phyloP scores from a whole-genome alignment of 192 early-diverging fungal genomes.

The Mortierella antarctica region DNA sequence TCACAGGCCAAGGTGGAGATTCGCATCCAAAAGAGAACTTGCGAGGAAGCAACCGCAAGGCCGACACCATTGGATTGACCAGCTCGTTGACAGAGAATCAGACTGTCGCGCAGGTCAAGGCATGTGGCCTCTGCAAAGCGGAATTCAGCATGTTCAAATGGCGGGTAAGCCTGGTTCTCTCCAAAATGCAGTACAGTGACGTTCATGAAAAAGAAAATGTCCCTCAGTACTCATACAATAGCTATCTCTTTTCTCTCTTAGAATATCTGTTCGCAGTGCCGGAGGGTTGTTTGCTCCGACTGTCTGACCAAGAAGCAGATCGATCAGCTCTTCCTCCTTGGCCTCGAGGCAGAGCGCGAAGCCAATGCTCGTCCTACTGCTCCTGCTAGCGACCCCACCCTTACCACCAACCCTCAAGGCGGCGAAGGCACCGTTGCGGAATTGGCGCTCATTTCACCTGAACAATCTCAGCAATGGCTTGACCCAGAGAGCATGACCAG shows the following conservation, averaged over 20 bases:
- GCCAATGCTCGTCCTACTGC: slow-evolving; percentile 5
- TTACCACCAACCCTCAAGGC: not conserved
- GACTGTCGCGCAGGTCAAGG: slow-evolving; percentile 25
- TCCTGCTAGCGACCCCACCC: not conserved
- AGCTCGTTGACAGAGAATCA: slow-evolving; percentile 14
- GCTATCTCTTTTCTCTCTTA: slow-evolving; percentile 4
- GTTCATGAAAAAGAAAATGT: no score
- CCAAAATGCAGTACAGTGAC: no score
- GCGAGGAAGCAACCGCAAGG: slow-evolving; percentile 20
- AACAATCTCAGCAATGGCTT: not conserved
- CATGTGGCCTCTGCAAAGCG: slow-evolving; percentile 50
- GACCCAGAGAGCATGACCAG: not conserved
- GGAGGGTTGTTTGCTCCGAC: slow-evolving; percentile 49
- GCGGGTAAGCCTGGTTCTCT: slow-evolving; percentile 29
- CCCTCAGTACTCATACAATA: not conserved
- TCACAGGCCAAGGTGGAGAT: not conserved
- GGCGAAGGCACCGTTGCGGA: not conserved
- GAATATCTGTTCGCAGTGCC: slow-evolving; percentile 51
- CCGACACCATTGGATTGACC: slow-evolving; percentile 7
- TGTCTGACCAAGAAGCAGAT: slow-evolving; percentile 60
- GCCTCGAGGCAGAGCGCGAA: slow-evolving; percentile 39
- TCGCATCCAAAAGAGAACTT: not conserved
- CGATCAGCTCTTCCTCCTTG: slow-evolving; percentile 43
- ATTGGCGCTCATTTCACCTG: not conserved
- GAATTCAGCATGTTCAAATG: slow-evolving; percentile 57